Conservation (phyloP, 352 stramenopile species). For the Globisporangium okanoganense region DNA sequence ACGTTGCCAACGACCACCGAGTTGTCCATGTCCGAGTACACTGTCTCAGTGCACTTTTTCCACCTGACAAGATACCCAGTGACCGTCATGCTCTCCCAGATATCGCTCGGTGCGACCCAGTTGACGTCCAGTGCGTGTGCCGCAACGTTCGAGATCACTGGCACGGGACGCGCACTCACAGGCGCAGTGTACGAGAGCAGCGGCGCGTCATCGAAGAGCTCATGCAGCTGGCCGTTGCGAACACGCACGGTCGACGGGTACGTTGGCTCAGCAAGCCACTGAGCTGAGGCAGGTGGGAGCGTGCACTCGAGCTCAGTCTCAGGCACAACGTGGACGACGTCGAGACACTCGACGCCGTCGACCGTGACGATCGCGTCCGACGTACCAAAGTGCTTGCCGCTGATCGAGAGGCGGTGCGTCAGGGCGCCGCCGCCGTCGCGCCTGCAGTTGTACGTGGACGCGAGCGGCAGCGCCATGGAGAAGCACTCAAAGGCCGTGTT, state of each 20-base stretch:
- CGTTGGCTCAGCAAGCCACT: conserved; percentile 26
- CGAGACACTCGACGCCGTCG: conserved; percentile 58
- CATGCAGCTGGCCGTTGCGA: conserved; percentile 50
- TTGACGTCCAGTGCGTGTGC: conserved; percentile 74
- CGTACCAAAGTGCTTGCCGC: conserved; percentile 70
- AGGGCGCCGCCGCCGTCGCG: conserved; percentile 34
- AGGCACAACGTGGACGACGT: conserved; percentile 48
- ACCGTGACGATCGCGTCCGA: conserved; percentile 69
- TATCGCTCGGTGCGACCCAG: conserved; percentile 55
- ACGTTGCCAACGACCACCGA: conserved; percentile 81
- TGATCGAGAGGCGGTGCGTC: conserved; percentile 45
- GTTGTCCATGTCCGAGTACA: conserved; percentile 23
- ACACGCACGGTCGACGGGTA: conserved; percentile 63
- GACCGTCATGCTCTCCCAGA: conserved; percentile 75
- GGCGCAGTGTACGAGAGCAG: conserved; percentile 67
- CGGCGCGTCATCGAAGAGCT: conserved; percentile 48
- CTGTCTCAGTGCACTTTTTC: conserved; percentile 31
- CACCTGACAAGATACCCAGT: conserved; percentile 81
- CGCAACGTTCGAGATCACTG: conserved; percentile 74
- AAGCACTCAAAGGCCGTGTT: conserved; percentile 35
- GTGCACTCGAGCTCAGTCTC: conserved; percentile 75
- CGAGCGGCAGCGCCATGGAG: conserved; percentile 43
- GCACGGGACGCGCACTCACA: conserved; percentile 25
- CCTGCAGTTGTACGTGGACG: conserved; percentile 74
- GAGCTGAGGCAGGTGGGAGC: conserved; percentile 40